These are phyloP conservation scores for Ophiostoma australiae DNA, from an alignment of 2,329 filamentous ascomycete genomes.

Conservation along the genomic window DNA sequence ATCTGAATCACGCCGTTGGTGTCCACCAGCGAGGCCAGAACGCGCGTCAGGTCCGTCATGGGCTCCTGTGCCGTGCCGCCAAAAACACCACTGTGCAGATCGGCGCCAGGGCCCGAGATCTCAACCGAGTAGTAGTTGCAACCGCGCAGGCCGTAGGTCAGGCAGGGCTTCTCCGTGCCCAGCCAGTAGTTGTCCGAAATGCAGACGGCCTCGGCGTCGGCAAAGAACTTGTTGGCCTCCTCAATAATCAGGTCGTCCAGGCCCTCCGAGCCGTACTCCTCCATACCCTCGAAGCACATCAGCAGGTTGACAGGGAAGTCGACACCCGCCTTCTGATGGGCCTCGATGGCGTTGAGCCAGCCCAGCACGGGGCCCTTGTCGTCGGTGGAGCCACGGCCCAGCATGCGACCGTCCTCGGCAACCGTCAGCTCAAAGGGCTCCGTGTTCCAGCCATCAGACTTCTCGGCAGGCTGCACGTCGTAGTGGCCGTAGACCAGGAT, in stretches of 20 bases:
- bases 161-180: constrained; percentile 94
- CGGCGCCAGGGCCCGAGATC: constrained; percentile 83
- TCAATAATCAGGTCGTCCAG: constrained; percentile 89
- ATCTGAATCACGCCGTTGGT: constrained; percentile 89
- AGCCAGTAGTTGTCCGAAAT: constrained; percentile 99
- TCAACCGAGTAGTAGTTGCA: constrained; percentile 97
- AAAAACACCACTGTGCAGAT: constrained; percentile 95
- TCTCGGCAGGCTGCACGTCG: constrained; percentile 92
- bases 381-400: constrained; percentile 88
- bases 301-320: constrained; percentile 96
- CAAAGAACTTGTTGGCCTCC: constrained; percentile 92
- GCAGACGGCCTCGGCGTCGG: constrained; percentile 91
- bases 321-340: constrained; percentile 88
- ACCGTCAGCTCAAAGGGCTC: constrained; percentile 87
- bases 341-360: constrained; percentile 97
- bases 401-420: constrained; percentile 91
- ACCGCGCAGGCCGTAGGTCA: constrained; percentile 94
- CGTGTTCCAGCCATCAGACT: constrained; percentile 91
- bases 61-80: constrained; percentile 95
- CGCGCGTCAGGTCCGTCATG: constrained; percentile 87
- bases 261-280: constrained; percentile 96
- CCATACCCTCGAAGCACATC: constrained; percentile 99
- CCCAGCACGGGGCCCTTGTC: constrained; percentile 97
- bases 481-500: constrained; percentile 98
- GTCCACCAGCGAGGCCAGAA: constrained; percentile 82